phyloP scores from a whole-genome alignment of 768 basidiomycete genomes.

The Mycena venus region DNA sequence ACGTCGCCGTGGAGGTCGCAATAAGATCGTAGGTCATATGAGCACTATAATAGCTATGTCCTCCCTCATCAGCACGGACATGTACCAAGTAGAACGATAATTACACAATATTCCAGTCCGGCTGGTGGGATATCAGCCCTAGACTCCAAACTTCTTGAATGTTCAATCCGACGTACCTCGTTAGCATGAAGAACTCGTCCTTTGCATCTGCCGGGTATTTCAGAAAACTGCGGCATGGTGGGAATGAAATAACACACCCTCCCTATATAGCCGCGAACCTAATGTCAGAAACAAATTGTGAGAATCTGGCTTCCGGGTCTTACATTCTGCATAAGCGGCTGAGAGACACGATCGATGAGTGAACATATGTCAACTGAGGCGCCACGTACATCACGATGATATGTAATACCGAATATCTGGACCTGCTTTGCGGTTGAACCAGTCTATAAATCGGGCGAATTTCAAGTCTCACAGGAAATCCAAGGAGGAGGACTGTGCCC shows the following conservation, averaged over 20 bases:
- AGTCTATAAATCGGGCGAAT: neutral
- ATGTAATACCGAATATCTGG: constrained; percentile 22
- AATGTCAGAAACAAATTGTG: neutral
- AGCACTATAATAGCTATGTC: constrained; percentile 15
- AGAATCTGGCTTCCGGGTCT: neutral
- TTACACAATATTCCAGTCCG: constrained; percentile 30
- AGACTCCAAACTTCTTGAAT: neutral
- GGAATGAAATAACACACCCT: constrained; percentile 7
- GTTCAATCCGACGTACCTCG: neutral
- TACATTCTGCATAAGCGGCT: constrained; percentile 5
- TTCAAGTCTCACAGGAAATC: constrained; percentile 7
- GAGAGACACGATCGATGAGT: neutral
- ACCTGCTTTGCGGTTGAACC: neutral
- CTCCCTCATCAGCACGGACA: neutral
- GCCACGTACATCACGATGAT: constrained; percentile 15
- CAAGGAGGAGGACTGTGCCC: constrained; percentile 1
- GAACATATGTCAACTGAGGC: neutral
- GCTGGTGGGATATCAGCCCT: neutral
- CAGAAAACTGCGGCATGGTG: neutral
- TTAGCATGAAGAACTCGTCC: neutral
- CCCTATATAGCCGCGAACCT: neutral
- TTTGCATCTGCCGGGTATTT: constrained; percentile 13
- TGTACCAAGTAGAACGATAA: neutral
- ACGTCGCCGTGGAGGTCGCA: constrained; percentile 7
- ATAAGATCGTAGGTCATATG: constrained; percentile 24